A percentile compares a stretch with the other conserved stretches of the same genome.
phyloP scores from a whole-genome alignment of 805 yeast genomes.

The Zygotorulaspora chibaensis region DNA sequence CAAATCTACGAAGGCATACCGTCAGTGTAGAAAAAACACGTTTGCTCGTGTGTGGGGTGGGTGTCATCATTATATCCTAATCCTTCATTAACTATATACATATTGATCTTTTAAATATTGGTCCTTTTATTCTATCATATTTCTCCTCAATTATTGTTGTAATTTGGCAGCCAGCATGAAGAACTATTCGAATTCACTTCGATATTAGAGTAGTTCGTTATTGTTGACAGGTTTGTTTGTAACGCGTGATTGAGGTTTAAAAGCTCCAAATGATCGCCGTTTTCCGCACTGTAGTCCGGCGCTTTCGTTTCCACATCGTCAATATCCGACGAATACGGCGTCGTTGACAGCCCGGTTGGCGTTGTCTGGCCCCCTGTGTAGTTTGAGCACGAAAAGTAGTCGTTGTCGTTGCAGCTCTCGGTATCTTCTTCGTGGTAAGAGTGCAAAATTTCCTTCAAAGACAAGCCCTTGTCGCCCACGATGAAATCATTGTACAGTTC shows the following conservation, averaged over 20 bases:
- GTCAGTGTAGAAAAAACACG: too few species aligned
- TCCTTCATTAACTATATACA: slow-evolving; percentile 2
- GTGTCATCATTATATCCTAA: background rate
- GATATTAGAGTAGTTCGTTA: slow-evolving; percentile 18
- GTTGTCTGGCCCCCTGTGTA: slow-evolving; percentile 9
- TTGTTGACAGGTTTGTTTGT: slow-evolving; percentile 19
- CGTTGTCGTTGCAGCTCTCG: slow-evolving; percentile 11
- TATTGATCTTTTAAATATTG: background rate
- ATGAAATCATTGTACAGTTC: slow-evolving; percentile 18
- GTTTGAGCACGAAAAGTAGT: slow-evolving; percentile 10
- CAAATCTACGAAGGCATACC: too few species aligned
- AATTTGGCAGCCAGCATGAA: slow-evolving; percentile 16
- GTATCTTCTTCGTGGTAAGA: slow-evolving; percentile 14
- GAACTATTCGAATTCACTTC: slow-evolving; percentile 8
- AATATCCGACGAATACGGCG: slow-evolving; percentile 14
- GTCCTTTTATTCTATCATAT: background rate
- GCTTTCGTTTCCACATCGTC: slow-evolving; percentile 11
- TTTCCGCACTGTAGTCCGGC: slow-evolving; percentile 5
- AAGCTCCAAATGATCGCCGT: background rate
- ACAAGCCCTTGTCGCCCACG: slow-evolving; percentile 18
- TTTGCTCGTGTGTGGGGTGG: too few species aligned
- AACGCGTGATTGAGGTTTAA: slow-evolving; percentile 4
- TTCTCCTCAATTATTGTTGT: slow-evolving; percentile 6
- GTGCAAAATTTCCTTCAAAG: slow-evolving; percentile 18
- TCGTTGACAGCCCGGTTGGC: slow-evolving; percentile 9